phyloP scores from a whole-genome alignment of 306 rosid genomes.

The Casuarina glauca region DNA sequence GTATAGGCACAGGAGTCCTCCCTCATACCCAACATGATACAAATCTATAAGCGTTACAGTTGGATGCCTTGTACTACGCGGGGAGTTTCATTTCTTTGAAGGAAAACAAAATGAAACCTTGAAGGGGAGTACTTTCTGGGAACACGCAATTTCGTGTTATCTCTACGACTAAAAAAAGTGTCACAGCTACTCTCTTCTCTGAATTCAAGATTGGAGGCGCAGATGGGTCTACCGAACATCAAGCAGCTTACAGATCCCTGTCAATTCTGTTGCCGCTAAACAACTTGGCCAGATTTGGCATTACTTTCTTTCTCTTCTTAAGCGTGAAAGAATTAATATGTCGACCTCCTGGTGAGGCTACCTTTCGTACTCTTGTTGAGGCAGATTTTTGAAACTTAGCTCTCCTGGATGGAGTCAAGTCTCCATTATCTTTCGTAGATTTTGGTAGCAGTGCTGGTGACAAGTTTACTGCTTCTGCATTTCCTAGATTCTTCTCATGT shows the following conservation, averaged over 20 bases:
- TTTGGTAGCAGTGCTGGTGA: constrained; percentile 42
- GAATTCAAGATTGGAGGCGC: background rate
- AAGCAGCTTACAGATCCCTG: constrained; percentile 12
- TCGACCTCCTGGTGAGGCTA: constrained; percentile 57
- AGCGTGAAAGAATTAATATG: constrained; percentile 53
- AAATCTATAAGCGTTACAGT: too few relatives aligned
- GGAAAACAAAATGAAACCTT: background rate
- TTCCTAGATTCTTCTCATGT: constrained; percentile 38
- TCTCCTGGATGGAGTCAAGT: constrained; percentile 42
- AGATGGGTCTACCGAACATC: background rate
- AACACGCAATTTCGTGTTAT: background rate
- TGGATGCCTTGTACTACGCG: background rate
- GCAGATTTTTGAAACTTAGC: constrained; percentile 47
- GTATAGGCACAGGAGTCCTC: too few relatives aligned
- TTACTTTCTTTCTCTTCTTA: constrained; percentile 62
- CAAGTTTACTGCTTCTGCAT: constrained; percentile 32
- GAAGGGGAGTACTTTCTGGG: background rate
- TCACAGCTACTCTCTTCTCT: background rate
- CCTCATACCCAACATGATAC: too few relatives aligned
- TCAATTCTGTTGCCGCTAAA: constrained; percentile 49
- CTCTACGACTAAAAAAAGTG: background rate
- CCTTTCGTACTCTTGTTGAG: constrained; percentile 58
- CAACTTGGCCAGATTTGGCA: constrained; percentile 62
- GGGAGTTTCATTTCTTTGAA: constrained; percentile 3
- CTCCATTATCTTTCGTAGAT: constrained; percentile 44